Conservation (phyloP, 2,329 filamentous ascomycete genomes). For the Pseudopithomyces maydicus region DNA sequence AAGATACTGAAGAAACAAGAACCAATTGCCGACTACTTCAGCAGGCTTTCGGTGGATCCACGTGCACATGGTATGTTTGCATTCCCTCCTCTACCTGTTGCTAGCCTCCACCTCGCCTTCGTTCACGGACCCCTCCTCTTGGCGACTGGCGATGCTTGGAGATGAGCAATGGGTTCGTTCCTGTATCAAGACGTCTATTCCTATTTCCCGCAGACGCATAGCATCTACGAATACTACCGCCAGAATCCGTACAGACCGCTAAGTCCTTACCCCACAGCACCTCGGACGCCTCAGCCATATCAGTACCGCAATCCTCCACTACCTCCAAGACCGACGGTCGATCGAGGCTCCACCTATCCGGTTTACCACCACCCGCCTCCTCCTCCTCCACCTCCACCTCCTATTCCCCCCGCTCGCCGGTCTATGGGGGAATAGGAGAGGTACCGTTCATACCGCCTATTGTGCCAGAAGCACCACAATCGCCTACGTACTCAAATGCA, state of each 20-base stretch:
- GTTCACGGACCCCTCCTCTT: constrained; percentile 1
- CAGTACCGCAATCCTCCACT: constrained; percentile 21
- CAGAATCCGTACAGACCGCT: constrained; percentile 2
- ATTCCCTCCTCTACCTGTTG: neutral
- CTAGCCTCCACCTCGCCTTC: neutral
- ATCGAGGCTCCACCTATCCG: constrained; percentile 28
- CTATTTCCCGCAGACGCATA: constrained; percentile 5
- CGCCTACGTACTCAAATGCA: constrained; percentile 49
- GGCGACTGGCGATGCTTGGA: neutral
- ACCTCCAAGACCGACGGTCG: constrained; percentile 32
- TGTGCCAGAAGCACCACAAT: constrained; percentile 46
- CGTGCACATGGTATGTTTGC: constrained; percentile 25
- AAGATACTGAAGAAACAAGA: constrained; percentile 44
- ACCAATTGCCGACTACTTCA: constrained; percentile 41
- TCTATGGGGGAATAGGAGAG: constrained; percentile 38
- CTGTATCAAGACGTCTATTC: constrained; percentile 6
- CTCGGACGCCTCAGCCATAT: constrained; percentile 33
- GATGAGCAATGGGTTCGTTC: constrained; percentile 1
- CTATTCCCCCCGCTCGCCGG: constrained; percentile 13
- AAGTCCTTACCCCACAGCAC: constrained; percentile 8
- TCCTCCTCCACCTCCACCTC: constrained; percentile 18
- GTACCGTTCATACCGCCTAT: constrained; percentile 41
- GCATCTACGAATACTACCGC: constrained; percentile 7
- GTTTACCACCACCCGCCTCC: constrained; percentile 6
- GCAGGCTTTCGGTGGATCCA: constrained; percentile 30